phyloP scores from a whole-genome alignment of 768 basidiomycete genomes.

The Lyophyllum semitale region DNA sequence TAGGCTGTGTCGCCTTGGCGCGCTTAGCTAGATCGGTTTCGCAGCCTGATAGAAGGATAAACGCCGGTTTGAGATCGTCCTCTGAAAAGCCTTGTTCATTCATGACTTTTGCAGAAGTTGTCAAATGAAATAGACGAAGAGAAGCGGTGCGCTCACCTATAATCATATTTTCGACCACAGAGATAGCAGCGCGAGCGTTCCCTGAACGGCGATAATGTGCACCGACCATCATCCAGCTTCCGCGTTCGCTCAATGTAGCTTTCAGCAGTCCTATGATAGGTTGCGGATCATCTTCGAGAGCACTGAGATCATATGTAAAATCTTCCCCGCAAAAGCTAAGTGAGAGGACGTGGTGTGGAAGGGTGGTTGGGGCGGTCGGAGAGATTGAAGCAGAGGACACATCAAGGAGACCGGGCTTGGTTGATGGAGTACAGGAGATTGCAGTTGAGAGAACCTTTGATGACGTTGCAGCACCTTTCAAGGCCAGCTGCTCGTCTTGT shows the following conservation, averaged over 20 bases:
- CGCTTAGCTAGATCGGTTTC: conserved; percentile 47
- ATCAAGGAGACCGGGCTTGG: background rate
- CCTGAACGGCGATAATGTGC: conserved; percentile 53
- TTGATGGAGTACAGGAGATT: background rate
- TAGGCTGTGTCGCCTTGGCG: conserved; percentile 21
- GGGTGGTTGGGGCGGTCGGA: background rate
- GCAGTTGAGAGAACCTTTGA: background rate
- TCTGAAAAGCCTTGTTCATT: conserved; percentile 33
- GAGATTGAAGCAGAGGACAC: background rate
- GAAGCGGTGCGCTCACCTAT: conserved; percentile 36
- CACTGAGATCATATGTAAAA: conserved; percentile 43
- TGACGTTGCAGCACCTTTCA: conserved; percentile 4
- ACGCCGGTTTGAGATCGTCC: conserved; percentile 47
- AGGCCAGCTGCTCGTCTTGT: conserved; percentile 1
- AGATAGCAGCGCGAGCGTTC: conserved; percentile 45
- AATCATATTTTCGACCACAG: conserved; percentile 46
- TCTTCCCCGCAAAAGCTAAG: conserved; percentile 41
- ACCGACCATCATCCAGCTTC: conserved; percentile 57
- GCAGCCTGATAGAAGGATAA: conserved; percentile 55
- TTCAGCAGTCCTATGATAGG: conserved; percentile 49
- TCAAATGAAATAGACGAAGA: conserved; percentile 1
- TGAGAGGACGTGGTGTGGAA: conserved; percentile 22
- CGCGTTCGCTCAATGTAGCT: conserved; percentile 44
- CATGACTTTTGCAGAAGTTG: conserved; percentile 36
- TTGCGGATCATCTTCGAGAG: conserved; percentile 43